Evolutionary conservation across 2,329 filamentous ascomycete species (phyloP).

Genomic region (Verticillium nonalfalfae): DNA sequence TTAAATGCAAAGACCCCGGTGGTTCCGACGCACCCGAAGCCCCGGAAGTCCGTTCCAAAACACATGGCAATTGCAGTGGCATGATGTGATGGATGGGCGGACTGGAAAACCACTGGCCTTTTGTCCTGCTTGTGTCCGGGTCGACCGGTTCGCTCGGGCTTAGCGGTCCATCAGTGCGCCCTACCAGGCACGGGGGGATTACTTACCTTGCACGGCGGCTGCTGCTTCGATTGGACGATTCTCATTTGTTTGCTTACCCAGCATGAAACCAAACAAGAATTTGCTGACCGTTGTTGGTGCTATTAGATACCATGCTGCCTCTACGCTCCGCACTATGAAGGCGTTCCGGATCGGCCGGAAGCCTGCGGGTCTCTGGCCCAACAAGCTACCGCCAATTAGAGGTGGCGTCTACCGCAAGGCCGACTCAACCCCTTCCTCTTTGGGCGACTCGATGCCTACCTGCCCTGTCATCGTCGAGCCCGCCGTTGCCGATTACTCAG

Average conservation of each 20-base stretch:
- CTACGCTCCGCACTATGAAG: slow-evolving; percentile 50
- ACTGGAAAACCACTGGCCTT: neutral
- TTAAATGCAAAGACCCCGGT: slow-evolving; percentile 7
- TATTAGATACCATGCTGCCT: slow-evolving; percentile 49
- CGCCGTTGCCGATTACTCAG: slow-evolving; percentile 3
- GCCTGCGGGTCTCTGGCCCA: slow-evolving; percentile 47
- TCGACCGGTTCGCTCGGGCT: neutral
- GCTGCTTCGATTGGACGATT: neutral
- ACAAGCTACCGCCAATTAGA: slow-evolving; percentile 53
- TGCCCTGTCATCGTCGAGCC: slow-evolving; percentile 3
- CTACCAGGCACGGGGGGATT: neutral
- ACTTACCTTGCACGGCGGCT: neutral
- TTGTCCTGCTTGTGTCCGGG: neutral
- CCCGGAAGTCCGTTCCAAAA: slow-evolving; percentile 74
- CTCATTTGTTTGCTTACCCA: neutral
- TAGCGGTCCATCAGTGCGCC: neutral
- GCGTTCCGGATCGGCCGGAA: slow-evolving; percentile 54
- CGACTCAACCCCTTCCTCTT: slow-evolving; percentile 10
- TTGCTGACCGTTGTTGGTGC: slow-evolving; percentile 16
- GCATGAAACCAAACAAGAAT: slow-evolving; percentile 1
- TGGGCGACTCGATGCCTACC: slow-evolving; percentile 1
- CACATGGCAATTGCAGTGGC: slow-evolving; percentile 9
- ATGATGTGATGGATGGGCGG: slow-evolving; percentile 1
- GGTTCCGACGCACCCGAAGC: slow-evolving; percentile 60
- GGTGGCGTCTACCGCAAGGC: slow-evolving; percentile 31